phyloP scores from a whole-genome alignment of 495 filamentous ascomycete genomes.

The Lophium mytilinum region DNA sequence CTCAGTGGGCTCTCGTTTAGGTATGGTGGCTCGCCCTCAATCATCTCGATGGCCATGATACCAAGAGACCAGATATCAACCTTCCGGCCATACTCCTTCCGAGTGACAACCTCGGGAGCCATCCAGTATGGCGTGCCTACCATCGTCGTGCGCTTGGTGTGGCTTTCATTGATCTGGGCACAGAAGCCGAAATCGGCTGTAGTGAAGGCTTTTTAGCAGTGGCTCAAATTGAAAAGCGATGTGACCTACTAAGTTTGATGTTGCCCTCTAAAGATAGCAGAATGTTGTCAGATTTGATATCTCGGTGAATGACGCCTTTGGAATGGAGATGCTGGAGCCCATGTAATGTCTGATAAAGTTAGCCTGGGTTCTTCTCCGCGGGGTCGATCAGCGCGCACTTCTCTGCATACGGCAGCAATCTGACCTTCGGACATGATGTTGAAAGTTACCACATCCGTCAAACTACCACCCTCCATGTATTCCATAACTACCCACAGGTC shows the following conservation, averaged over 20 bases:
- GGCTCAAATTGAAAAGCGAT: not conserved
- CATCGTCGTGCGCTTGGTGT: constrained; percentile 97
- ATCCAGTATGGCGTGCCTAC: constrained; percentile 99
- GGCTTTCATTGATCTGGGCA: constrained; percentile 94
- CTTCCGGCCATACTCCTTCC: constrained; percentile 96
- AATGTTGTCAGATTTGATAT: constrained; percentile 99
- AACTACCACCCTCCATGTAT: constrained; percentile 95
- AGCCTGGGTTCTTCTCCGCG: not conserved
- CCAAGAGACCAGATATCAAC: constrained; percentile 98
- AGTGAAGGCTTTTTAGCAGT: not conserved
- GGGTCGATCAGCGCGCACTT: constrained; percentile 44
- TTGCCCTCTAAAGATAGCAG: constrained; percentile 89
- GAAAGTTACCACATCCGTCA: constrained; percentile 97
- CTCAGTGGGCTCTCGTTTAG: constrained; percentile 89
- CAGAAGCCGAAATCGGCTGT: constrained; percentile 97
- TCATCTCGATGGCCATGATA: constrained; percentile 99
- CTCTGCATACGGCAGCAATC: constrained; percentile 89
- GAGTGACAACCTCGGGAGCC: constrained; percentile 94
- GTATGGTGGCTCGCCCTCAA: constrained; percentile 96
- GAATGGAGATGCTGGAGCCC: constrained; percentile 94
- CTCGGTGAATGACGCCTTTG: constrained; percentile 94
- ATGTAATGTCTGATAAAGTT: constrained; percentile 56
- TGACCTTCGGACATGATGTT: constrained; percentile 98
- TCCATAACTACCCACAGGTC: constrained; percentile 99
- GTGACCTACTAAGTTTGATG: constrained; percentile 87